These are phyloP conservation scores for Hypoxylon rickii DNA, from an alignment of 495 filamentous ascomycete species.

Conservation along the genomic window DNA sequence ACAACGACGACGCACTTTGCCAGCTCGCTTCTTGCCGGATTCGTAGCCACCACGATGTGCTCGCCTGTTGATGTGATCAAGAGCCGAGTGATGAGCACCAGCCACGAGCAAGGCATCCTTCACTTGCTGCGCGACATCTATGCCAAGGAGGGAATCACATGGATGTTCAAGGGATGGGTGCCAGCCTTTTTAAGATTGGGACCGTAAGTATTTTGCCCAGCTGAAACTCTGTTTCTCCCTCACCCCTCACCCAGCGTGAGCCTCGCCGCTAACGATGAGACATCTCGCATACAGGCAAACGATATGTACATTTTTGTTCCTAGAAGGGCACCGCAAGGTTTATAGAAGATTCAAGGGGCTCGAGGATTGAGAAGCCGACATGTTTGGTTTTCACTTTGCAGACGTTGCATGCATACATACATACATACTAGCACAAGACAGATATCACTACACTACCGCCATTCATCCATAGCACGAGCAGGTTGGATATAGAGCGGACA, in stretches of 20 bases:
- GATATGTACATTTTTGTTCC: constrained; percentile 90
- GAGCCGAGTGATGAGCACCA: constrained; percentile 87
- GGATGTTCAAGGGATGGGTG: constrained; percentile 98
- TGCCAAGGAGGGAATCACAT: constrained; percentile 75
- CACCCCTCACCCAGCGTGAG: not conserved
- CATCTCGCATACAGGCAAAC: constrained; percentile 79
- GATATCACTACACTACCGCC: not conserved
- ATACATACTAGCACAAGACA: too few relatives aligned
- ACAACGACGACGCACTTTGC: constrained; percentile 83
- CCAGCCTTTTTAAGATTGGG: constrained; percentile 92
- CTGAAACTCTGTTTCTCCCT: not conserved
- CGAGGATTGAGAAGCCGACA: constrained; percentile 36
- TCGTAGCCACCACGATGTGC: constrained; percentile 93
- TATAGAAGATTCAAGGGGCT: constrained; percentile 58
- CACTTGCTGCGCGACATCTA: constrained; percentile 69
- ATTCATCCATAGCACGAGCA: not conserved
- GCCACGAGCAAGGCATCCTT: constrained; percentile 61
- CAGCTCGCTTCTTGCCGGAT: constrained; percentile 83
- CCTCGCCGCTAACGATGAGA: constrained; percentile 4
- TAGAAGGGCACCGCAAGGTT: constrained; percentile 85
- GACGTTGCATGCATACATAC: not conserved
- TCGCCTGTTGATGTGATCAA: constrained; percentile 97
- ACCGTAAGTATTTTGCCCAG: constrained; percentile 49
- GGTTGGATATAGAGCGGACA: constrained; percentile 10
- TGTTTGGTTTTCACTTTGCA: too few relatives aligned